A percentile compares a stretch with the other conserved stretches of the same genome.
phyloP scores from a whole-genome alignment of 2,329 filamentous ascomycete species.

The Sclerotinia minor region DNA sequence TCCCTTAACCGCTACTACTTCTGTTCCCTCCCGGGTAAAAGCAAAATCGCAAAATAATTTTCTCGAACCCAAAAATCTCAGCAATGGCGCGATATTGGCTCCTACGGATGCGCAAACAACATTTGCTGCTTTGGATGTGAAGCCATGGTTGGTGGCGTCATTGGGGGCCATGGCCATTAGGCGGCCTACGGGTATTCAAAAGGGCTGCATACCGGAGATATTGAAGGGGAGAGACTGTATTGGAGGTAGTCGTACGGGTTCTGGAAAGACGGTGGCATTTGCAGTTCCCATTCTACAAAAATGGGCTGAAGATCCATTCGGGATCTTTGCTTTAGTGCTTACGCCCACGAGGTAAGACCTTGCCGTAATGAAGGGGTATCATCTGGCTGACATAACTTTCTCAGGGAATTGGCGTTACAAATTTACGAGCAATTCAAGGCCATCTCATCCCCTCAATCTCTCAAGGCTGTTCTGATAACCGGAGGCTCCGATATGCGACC shows the following conservation, averaged over 20 bases:
- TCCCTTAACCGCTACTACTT: conserved; percentile 28
- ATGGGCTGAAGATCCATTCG: conserved; percentile 89
- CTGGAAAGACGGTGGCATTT: conserved; percentile 96
- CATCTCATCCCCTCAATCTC: conserved; percentile 80
- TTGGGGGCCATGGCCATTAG: conserved; percentile 77
- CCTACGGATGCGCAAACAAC: conserved; percentile 59
- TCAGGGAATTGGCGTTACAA: conserved; percentile 84
- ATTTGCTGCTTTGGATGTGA: conserved; percentile 72
- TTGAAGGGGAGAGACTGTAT: conserved; percentile 90
- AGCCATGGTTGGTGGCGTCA: conserved; percentile 85
- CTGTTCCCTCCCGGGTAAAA: conserved; percentile 40
- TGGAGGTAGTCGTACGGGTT: conserved; percentile 90
- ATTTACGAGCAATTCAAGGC: conserved; percentile 97
- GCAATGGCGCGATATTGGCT: conserved; percentile 46
- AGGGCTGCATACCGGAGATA: conserved; percentile 89
- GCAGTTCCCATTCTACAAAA: conserved; percentile 90
- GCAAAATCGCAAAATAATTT: conserved; percentile 25
- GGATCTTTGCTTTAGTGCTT: conserved; percentile 84
- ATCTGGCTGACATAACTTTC: conserved; percentile 28
- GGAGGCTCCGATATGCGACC: conserved; percentile 90
- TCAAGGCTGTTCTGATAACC: conserved; percentile 87
- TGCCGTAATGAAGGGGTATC: background rate
- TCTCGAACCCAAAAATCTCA: conserved; percentile 14
- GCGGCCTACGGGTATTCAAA: conserved; percentile 88
- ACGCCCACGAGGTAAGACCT: conserved; percentile 72